These are phyloP conservation scores for Fusarium sp. DNA, from an alignment of 2,329 filamentous ascomycete genomes.

Conservation along the genomic window DNA sequence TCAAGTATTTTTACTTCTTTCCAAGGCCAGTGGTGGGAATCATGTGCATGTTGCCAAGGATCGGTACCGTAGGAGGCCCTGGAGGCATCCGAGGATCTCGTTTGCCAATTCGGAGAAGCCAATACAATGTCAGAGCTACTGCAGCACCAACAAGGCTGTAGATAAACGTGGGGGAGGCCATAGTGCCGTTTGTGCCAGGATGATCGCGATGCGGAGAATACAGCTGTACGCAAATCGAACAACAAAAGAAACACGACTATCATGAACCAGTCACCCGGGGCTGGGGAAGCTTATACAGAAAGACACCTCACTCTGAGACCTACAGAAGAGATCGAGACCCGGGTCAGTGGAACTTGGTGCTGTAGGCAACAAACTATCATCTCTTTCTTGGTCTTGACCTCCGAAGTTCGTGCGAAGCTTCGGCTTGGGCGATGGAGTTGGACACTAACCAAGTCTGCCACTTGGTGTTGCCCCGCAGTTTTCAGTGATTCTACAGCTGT, in stretches of 20 bases:
- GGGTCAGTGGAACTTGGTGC: neutral
- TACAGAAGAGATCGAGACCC: neutral
- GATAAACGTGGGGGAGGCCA: neutral
- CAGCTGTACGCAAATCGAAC: neutral
- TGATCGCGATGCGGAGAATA: neutral
- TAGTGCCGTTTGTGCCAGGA: neutral
- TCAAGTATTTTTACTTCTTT: neutral
- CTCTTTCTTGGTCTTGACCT: no score
- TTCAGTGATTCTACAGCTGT: fast-evolving
- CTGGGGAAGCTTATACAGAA: neutral
- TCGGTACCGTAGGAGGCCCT: neutral
- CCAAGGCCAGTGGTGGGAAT: neutral
- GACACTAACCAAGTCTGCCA: neutral
- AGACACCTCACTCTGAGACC: neutral
- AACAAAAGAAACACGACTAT: neutral
- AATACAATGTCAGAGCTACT: neutral
- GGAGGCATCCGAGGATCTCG: neutral
- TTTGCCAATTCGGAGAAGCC: neutral
- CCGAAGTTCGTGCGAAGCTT: neutral
- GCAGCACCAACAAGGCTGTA: neutral
- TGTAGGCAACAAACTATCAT: no score
- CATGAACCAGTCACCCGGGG: neutral
- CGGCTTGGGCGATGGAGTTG: neutral
- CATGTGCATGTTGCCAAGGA: neutral
- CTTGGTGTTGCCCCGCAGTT: neutral